phyloP scores from a whole-genome alignment of 1,139 yeast genomes.

The Taphrina confusa region DNA sequence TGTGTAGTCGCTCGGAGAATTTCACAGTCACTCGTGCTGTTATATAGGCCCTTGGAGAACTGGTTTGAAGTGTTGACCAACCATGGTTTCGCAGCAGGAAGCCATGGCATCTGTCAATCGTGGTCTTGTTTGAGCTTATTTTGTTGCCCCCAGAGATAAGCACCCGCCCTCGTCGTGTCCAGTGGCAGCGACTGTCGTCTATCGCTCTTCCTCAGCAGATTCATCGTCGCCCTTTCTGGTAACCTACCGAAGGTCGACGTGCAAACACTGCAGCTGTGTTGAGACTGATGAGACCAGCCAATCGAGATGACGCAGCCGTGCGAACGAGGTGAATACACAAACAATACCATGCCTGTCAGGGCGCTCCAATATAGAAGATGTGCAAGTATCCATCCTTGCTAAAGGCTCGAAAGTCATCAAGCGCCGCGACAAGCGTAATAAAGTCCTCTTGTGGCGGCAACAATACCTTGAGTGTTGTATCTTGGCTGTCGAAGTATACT shows the following conservation, averaged over 20 bases:
- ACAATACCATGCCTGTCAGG: too few species aligned
- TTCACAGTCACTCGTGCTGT: too few species aligned
- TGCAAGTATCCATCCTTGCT: conserved; percentile 5
- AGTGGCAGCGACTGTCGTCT: background rate
- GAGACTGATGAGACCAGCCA: too few species aligned
- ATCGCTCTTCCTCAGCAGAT: too few species aligned
- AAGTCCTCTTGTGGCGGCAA: conserved; percentile 12
- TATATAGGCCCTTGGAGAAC: too few species aligned
- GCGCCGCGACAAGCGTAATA: background rate
- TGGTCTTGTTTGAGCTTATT: background rate
- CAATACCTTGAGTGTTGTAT: background rate
- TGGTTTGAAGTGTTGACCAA: too few species aligned
- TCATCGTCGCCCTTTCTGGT: too few species aligned
- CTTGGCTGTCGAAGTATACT: conserved; percentile 5
- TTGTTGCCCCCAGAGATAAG: background rate
- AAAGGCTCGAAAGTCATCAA: conserved; percentile 16
- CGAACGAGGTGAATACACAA: too few species aligned
- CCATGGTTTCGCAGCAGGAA: too few species aligned
- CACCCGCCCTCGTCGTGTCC: background rate
- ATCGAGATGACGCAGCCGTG: too few species aligned
- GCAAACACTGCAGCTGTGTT: too few species aligned
- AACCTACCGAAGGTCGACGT: background rate
- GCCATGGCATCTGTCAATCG: conserved; percentile 3
- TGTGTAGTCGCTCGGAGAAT: too few species aligned
- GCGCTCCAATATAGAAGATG: conserved; percentile 3